Evolutionary conservation across 2,329 filamentous ascomycete genomes (phyloP).

Genomic region (Neofusicoccum umdonicola): DNA sequence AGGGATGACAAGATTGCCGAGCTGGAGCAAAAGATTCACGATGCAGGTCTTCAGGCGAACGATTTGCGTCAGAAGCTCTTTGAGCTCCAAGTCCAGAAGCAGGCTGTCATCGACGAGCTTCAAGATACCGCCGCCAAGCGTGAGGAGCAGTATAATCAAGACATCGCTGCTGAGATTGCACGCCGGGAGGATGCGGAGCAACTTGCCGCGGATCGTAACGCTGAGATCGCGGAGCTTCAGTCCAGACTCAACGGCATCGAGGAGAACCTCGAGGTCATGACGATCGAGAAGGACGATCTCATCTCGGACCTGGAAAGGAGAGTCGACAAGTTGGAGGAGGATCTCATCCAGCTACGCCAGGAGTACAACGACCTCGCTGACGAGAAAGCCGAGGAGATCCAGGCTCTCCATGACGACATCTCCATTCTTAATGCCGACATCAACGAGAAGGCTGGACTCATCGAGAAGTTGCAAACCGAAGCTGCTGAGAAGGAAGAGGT

Average conservation of each 20-base stretch:
- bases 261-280: constrained; percentile 28
- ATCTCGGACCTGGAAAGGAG: constrained; percentile 31
- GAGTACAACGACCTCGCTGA: constrained; percentile 30
- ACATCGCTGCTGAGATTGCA: constrained; percentile 39
- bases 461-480: constrained; percentile 31
- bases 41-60: constrained; percentile 46
- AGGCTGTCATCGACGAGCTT: constrained; percentile 37
- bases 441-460: constrained; percentile 27
- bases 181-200: constrained; percentile 39
- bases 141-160: constrained; percentile 38
- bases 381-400: constrained; percentile 30
- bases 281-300: constrained; percentile 32
- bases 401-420: constrained; percentile 29
- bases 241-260: constrained; percentile 32
- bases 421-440: constrained; percentile 36
- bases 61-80: constrained; percentile 49
- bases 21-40: constrained; percentile 39
- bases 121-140: constrained; percentile 37
- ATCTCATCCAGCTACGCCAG: constrained; percentile 32
- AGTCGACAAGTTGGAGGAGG: constrained; percentile 34
- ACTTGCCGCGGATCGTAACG: constrained; percentile 32
- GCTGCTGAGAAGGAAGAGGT: constrained; percentile 31
- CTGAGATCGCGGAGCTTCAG: constrained; percentile 36
- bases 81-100: constrained; percentile 44
- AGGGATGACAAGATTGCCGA: constrained; percentile 41